phyloP scores from a whole-genome alignment of 345 rosid species.

The Cardamine chenopodiifolia region DNA sequence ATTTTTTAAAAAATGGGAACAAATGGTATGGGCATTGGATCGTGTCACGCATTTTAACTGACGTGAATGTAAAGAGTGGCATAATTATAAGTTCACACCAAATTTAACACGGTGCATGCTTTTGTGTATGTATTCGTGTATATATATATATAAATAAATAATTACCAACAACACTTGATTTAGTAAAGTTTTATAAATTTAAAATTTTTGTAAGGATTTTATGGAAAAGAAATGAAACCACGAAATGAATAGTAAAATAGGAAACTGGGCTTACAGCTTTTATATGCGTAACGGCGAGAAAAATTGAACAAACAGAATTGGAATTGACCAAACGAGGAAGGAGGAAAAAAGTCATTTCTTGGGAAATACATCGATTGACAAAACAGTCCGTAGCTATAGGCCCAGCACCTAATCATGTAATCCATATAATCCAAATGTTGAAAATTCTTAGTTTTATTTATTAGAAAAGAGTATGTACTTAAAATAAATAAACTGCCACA shows the following conservation, averaged over 20 bases:
- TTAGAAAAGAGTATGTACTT: not conserved
- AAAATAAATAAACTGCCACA: slow-evolving; percentile 9
- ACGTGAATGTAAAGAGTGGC: slow-evolving; percentile 30
- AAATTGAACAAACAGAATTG: slow-evolving; percentile 12
- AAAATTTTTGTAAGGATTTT: not conserved
- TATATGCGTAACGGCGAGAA: not conserved
- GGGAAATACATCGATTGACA: slow-evolving; percentile 33
- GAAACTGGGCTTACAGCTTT: not conserved
- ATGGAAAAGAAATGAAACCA: not conserved
- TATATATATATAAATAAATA: not conserved
- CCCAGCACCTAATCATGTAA: slow-evolving; percentile 31
- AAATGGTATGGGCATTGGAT: slow-evolving; percentile 26
- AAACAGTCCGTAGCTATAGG: slow-evolving; percentile 18
- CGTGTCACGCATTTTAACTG: slow-evolving; percentile 42
- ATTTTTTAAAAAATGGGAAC: not conserved
- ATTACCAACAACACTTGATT: not conserved
- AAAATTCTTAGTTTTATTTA: not conserved
- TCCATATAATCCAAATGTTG: slow-evolving; percentile 22
- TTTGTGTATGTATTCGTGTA: not conserved
- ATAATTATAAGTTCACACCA: slow-evolving; percentile 36
- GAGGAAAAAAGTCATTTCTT: slow-evolving; percentile 14
- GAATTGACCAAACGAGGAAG: slow-evolving; percentile 18
- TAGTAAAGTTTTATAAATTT: not conserved
- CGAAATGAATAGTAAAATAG: not conserved
- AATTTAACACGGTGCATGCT: slow-evolving; percentile 21